Evolutionary conservation across 1,284 basidiomycete genomes (phyloP), one percentile per base, ranked within the genome.

Genomic region (Ganoderma leucocontextum): DNA sequence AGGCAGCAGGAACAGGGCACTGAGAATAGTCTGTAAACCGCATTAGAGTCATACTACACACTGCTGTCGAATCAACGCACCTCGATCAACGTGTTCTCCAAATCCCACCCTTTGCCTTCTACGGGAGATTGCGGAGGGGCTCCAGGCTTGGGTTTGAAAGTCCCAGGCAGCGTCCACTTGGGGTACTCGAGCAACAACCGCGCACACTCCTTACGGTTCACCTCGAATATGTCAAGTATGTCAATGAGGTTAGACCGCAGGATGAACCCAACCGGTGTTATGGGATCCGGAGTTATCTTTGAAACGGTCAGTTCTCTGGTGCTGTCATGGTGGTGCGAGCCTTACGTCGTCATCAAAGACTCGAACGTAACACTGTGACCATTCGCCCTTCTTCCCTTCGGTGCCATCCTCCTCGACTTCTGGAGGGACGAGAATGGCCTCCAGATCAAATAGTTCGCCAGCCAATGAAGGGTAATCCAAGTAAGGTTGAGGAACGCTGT

Each of bases 121-220:
- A 84, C 81, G 19, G 85, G 84, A n/a, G 87, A 86, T 52, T 76
- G 75, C 13, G 80, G 78, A 35, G 86, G 84, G 15, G 88, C 87
- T 13, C 87, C 88, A 8, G 89, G 86, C 76, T 85, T 87, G 9
- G 89, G 87, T 74, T 91, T 93, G 86, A 98, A 99, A 0, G 95
- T 96, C 2, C 95, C 95, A 8, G 87, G 84, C 0, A 91, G 79
- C 62, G 92, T 87, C 94, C 96, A 98, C 75, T 92, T 93, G 0
- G 95, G 94, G 62, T 96, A 90, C 74, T 96, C 93, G 49, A 99
- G 86, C 2, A 99, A 85, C 13, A 98, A 82, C 13, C 93, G 86
- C 1, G 97, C 95, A 74, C 93, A 95, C 76, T 99, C 97, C 80
- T 98, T 98, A 64, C 97, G 89, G 80, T 99, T 99, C 60, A 98